These are phyloP conservation scores for Millerozyma miso DNA, from an alignment of 805 yeast genomes.

Conservation along the genomic window DNA sequence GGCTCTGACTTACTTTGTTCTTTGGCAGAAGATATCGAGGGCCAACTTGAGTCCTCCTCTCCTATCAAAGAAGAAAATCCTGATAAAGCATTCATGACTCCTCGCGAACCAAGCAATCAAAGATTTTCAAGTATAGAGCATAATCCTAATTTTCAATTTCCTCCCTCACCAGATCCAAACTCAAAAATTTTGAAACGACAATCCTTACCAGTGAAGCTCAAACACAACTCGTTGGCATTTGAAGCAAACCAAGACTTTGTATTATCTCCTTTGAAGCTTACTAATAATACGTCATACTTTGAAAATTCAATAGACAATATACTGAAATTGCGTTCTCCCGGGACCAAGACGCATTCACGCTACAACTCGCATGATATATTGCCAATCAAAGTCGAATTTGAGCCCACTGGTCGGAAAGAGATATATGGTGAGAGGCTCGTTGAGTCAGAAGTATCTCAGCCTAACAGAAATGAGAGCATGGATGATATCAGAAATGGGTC, in stretches of 20 bases:
- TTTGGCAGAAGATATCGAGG: conserved; percentile 17
- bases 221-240: conserved; percentile 12
- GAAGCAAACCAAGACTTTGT: conserved; percentile 32
- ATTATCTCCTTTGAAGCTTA: conserved; percentile 38
- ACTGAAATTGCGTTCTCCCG: conserved; percentile 20
- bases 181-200: conserved; percentile 24
- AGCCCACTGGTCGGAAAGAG: conserved; percentile 21
- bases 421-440: conserved; percentile 26
- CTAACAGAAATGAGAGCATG: conserved; percentile 9
- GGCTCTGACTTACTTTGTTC: conserved; percentile 16
- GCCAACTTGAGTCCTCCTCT: conserved; percentile 20
- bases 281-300: conserved; percentile 18
- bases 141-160: conserved; percentile 12
- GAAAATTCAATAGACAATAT: conserved; percentile 11
- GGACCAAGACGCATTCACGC: conserved; percentile 33
- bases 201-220: conserved; percentile 32
- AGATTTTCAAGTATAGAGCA: neutral
- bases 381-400: conserved; percentile 43
- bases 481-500: conserved; percentile 13
- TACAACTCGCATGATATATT: conserved; percentile 41
- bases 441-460: neutral
- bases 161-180: conserved; percentile 33
- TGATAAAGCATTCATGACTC: conserved; percentile 1
- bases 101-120: neutral
- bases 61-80: conserved; percentile 16